These are phyloP conservation scores for Hyaloscypha variabilis DNA, from an alignment of 495 filamentous ascomycete genomes.

Conservation along the genomic window DNA sequence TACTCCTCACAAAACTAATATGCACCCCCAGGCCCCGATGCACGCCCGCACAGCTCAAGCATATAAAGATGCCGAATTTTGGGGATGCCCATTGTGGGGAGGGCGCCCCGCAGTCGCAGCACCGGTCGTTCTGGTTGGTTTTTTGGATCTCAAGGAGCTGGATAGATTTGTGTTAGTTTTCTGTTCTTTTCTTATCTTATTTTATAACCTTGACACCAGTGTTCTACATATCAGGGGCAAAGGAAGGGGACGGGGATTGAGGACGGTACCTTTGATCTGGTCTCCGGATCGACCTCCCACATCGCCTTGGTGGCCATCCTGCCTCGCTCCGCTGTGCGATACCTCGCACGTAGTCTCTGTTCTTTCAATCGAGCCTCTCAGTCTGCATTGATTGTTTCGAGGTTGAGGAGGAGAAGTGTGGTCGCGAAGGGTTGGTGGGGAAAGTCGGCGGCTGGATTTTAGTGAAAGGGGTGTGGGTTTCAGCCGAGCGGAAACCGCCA, in stretches of 20 bases:
- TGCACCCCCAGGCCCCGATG: conserved; percentile 95
- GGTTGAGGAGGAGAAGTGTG: neutral
- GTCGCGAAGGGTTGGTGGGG: neutral
- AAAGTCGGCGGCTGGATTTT: neutral
- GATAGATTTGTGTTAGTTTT: conserved; percentile 11
- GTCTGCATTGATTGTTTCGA: neutral
- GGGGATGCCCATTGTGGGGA: conserved; percentile 90
- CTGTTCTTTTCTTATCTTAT: too few relatives aligned
- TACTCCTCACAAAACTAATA: conserved; percentile 94
- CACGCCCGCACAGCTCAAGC: conserved; percentile 91
- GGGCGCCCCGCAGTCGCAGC: conserved; percentile 92
- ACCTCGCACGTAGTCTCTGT: neutral
- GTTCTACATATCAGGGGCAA: too few relatives aligned
- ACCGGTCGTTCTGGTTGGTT: conserved; percentile 79
- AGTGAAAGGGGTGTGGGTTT: conserved; percentile 14
- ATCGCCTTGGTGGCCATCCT: conserved; percentile 48
- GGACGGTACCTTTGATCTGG: conserved; percentile 76
- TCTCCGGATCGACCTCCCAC: conserved; percentile 99
- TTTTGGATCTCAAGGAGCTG: conserved; percentile 72
- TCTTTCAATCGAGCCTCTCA: neutral
- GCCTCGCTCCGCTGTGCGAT: conserved; percentile 5
- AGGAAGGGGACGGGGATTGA: neutral
- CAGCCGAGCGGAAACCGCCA: neutral
- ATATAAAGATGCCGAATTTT: conserved; percentile 89
- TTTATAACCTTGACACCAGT: too few relatives aligned